A percentile compares a stretch with the other conserved stretches of the same genome.
phyloP scores from a whole-genome alignment of 2,329 filamentous ascomycete species.

The Clarireedia monteithiana region DNA sequence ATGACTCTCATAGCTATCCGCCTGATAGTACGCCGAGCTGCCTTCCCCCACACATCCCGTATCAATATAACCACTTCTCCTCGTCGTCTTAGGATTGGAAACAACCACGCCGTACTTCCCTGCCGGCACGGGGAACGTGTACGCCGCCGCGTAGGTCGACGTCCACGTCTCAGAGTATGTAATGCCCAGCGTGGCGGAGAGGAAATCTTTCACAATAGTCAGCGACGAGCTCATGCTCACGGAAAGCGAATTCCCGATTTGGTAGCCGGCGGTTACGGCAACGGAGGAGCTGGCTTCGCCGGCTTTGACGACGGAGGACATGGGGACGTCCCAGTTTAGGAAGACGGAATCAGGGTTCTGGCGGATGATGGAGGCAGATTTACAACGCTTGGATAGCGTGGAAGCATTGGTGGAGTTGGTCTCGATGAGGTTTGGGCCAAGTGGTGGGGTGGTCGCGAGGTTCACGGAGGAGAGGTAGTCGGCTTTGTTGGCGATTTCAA shows the following conservation, averaged over 20 bases:
- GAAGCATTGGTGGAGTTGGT: neutral
- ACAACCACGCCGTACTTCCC: neutral
- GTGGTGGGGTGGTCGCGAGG: neutral
- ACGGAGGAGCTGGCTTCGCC: neutral
- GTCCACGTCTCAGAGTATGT: neutral
- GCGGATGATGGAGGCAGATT: neutral
- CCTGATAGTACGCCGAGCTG: neutral
- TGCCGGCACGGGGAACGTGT: neutral
- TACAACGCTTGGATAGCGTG: neutral
- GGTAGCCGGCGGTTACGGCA: neutral
- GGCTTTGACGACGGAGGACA: neutral
- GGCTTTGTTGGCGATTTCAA: constrained; percentile 1
- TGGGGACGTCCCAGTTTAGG: neutral
- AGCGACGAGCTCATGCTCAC: neutral
- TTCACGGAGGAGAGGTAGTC: neutral
- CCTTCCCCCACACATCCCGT: neutral
- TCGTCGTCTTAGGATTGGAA: neutral
- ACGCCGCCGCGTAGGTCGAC: neutral
- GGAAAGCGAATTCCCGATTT: neutral
- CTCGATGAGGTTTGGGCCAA: neutral
- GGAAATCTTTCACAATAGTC: neutral
- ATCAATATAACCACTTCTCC: neutral
- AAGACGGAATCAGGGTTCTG: neutral
- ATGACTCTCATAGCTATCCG: neutral
- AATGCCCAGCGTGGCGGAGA: neutral